Conservation (phyloP, 169 alveolate genomes). For the Cryptosporidium meleagridis region DNA sequence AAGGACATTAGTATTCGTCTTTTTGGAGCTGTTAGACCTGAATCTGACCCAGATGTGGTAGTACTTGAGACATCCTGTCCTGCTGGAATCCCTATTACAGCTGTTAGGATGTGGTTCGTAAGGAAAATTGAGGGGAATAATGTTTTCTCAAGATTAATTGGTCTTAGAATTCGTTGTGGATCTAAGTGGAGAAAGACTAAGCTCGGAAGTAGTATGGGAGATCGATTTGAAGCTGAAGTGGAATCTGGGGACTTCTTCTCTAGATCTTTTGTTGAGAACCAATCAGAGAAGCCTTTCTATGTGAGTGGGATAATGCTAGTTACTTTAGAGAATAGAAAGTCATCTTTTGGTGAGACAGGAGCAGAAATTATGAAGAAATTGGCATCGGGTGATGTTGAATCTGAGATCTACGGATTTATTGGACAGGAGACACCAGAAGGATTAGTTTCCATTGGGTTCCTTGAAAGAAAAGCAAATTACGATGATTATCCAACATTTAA, state of each 20-base stretch:
- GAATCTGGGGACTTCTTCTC: slow-evolving; percentile 64
- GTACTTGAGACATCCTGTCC: slow-evolving; percentile 73
- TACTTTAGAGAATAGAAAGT: slow-evolving; percentile 29
- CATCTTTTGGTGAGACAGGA: slow-evolving; percentile 62
- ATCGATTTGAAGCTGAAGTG: slow-evolving; percentile 55
- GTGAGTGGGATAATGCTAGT: slow-evolving; percentile 35
- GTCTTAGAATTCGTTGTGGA: slow-evolving; percentile 65
- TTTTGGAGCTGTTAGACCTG: slow-evolving; percentile 73
- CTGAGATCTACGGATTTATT: slow-evolving; percentile 68
- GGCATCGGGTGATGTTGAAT: slow-evolving; percentile 61
- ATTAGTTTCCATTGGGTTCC: slow-evolving; percentile 61
- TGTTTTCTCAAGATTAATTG: slow-evolving; percentile 54
- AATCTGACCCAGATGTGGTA: slow-evolving; percentile 39
- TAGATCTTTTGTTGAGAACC: slow-evolving; percentile 50
- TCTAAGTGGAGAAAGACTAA: slow-evolving; percentile 57
- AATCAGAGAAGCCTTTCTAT: slow-evolving; percentile 56
- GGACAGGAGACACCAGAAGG: slow-evolving; percentile 75
- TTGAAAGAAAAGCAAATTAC: slow-evolving; percentile 17
- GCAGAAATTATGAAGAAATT: slow-evolving; percentile 55
- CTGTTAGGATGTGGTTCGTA: slow-evolving; percentile 72
- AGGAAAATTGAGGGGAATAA: slow-evolving; percentile 9
- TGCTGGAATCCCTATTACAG: slow-evolving; percentile 39
- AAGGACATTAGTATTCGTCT: slow-evolving; percentile 55
- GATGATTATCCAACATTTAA: slow-evolving; percentile 42
- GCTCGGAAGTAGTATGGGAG: slow-evolving; percentile 72